Evolutionary conservation across 78 protist species (phyloP).

Genomic region (Planoprotostelium fungivorum): DNA sequence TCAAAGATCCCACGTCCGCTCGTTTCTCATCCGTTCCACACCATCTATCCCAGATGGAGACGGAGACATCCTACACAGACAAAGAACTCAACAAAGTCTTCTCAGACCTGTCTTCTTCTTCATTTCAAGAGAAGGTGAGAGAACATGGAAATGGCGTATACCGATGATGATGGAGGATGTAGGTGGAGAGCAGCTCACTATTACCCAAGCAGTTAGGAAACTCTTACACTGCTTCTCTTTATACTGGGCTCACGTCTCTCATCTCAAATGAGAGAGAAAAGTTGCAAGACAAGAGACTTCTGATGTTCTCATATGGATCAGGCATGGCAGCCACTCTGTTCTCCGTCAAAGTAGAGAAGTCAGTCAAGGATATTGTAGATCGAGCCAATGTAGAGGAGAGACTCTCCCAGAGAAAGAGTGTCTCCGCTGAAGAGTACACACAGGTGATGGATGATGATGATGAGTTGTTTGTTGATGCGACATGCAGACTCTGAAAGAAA

Average conservation of each 20-base stretch:
- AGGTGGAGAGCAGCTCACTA: background rate
- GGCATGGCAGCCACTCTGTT: slow-evolving; percentile 90
- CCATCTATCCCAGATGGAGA: background rate
- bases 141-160: slow-evolving; percentile 30
- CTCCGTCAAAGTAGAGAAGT: slow-evolving; percentile 50
- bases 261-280: slow-evolving; percentile 30
- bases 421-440: slow-evolving; percentile 59
- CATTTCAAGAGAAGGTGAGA: slow-evolving; percentile 51
- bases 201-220: slow-evolving; percentile 87
- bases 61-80: slow-evolving; percentile 64
- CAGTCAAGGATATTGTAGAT: slow-evolving; percentile 44
- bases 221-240: slow-evolving; percentile 90
- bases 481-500: slow-evolving; percentile 54
- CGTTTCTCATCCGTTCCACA: slow-evolving; percentile 15
- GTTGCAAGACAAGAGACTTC: slow-evolving; percentile 68
- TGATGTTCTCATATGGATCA: slow-evolving; percentile 92
- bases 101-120: slow-evolving; percentile 4
- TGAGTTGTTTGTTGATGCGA: no score
- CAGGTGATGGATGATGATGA: slow-evolving; percentile 1
- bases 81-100: slow-evolving; percentile 72
- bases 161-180: background rate
- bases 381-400: slow-evolving; percentile 48
- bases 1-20: slow-evolving; percentile 29
- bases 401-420: slow-evolving; percentile 39
- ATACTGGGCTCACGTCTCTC: slow-evolving; percentile 77